Conservation (phyloP, 1,284 basidiomycete genomes). For the Cutaneotrichosporon sp. region DNA sequence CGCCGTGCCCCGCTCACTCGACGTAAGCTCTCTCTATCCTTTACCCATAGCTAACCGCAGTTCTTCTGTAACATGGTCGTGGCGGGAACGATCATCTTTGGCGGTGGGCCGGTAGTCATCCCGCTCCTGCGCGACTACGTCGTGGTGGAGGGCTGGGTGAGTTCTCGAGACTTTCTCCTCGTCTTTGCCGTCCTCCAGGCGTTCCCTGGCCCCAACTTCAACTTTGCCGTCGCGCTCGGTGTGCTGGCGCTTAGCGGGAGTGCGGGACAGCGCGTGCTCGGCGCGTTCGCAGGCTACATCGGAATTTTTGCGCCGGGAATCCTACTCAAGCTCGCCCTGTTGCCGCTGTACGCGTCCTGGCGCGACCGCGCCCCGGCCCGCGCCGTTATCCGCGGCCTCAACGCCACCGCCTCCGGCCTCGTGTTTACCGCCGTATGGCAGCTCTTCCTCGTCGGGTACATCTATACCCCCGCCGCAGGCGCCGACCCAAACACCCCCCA, state of each 20-base stretch:
- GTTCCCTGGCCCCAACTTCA: slow-evolving; percentile 58
- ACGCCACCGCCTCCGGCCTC: slow-evolving; percentile 56
- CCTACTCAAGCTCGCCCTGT: slow-evolving; percentile 53
- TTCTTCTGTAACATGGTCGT: slow-evolving; percentile 52
- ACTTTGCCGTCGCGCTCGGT: slow-evolving; percentile 57
- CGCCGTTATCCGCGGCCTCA: slow-evolving; percentile 54
- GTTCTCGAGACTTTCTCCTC: slow-evolving; percentile 55
- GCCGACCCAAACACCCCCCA: slow-evolving; percentile 17
- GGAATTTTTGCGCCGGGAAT: slow-evolving; percentile 56
- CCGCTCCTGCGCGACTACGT: slow-evolving; percentile 57
- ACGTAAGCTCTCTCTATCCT: slow-evolving; percentile 21
- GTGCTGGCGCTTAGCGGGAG: slow-evolving; percentile 44
- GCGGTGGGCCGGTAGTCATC: slow-evolving; percentile 60
- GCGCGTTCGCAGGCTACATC: slow-evolving; percentile 53
- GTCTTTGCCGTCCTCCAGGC: slow-evolving; percentile 57
- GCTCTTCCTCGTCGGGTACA: slow-evolving; percentile 48
- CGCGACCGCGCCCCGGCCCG: slow-evolving; percentile 48
- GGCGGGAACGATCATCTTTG: slow-evolving; percentile 57
- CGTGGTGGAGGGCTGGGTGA: slow-evolving; percentile 51
- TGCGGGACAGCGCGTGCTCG: slow-evolving; percentile 43
- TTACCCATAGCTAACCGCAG: slow-evolving; percentile 7
- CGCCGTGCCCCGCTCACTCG: slow-evolving; percentile 30
- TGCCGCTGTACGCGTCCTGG: slow-evolving; percentile 53
- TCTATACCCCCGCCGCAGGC: slow-evolving; percentile 37
- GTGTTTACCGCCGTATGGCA: slow-evolving; percentile 57